Conservation (phyloP, 2,329 filamentous ascomycete genomes). For the Bipolaris victoriae region DNA sequence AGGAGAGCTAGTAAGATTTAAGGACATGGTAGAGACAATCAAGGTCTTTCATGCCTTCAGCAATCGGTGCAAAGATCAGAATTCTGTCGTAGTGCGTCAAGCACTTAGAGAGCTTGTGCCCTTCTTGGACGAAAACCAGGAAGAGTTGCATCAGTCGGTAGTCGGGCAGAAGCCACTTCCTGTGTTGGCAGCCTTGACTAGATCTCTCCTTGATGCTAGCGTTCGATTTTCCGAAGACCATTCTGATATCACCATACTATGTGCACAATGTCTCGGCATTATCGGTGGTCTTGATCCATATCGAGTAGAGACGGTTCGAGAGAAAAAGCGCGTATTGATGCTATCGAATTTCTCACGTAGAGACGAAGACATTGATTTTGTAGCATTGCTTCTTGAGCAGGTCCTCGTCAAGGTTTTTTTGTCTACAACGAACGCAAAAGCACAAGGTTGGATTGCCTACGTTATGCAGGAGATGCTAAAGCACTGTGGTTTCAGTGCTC, state of each 20-base stretch:
- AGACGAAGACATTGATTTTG: constrained; percentile 83
- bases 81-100: constrained; percentile 81
- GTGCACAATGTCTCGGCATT: constrained; percentile 82
- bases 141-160: constrained; percentile 77
- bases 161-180: constrained; percentile 83
- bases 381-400: constrained; percentile 82
- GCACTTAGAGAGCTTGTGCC: constrained; percentile 77
- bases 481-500: constrained; percentile 72
- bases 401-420: constrained; percentile 90
- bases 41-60: constrained; percentile 74
- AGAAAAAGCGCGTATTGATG: constrained; percentile 83
- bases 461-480: constrained; percentile 91
- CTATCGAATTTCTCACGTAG: constrained; percentile 82
- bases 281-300: constrained; percentile 93
- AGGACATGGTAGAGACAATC: constrained; percentile 68
- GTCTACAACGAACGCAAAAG: constrained; percentile 82
- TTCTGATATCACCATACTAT: constrained; percentile 71
- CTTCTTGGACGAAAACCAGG: constrained; percentile 76
- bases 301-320: constrained; percentile 78
- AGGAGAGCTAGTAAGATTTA: constrained; percentile 67
- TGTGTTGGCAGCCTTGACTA: constrained; percentile 72
- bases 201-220: constrained; percentile 83
- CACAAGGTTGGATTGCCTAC: constrained; percentile 91
- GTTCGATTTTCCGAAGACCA: constrained; percentile 77
- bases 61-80: constrained; percentile 79